phyloP scores from a whole-genome alignment of 2,329 filamentous ascomycete genomes.

The Hansfordia pulvinata region DNA sequence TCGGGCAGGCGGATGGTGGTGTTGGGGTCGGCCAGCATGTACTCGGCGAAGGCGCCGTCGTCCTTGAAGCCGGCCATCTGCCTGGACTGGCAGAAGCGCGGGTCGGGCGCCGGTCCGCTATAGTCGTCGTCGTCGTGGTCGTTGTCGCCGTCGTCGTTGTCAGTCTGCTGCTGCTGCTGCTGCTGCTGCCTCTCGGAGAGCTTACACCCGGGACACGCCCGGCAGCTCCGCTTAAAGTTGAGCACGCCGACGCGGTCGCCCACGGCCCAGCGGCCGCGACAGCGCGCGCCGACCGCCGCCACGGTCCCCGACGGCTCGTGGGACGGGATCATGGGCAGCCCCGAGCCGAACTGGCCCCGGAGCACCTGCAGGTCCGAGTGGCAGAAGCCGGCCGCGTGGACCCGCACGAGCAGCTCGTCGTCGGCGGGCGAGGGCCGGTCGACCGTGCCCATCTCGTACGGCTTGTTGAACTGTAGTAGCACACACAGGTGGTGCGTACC shows the following conservation, averaged over 20 bases:
- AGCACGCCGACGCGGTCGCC: slow-evolving; percentile 21
- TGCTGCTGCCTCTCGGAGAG: slow-evolving; percentile 6
- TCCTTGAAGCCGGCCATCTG: slow-evolving; percentile 19
- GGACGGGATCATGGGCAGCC: slow-evolving; percentile 16
- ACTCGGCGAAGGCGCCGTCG: slow-evolving; percentile 21
- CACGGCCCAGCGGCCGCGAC: slow-evolving; percentile 10
- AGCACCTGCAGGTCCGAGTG: slow-evolving; percentile 22
- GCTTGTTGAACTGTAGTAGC: slow-evolving; percentile 16
- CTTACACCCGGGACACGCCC: slow-evolving; percentile 13
- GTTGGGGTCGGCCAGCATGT: slow-evolving; percentile 15
- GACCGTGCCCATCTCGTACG: slow-evolving; percentile 11
- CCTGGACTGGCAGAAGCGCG: slow-evolving; percentile 17
- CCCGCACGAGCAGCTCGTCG: slow-evolving; percentile 16
- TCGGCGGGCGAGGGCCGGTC: slow-evolving; percentile 11
- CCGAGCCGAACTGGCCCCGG: slow-evolving; percentile 16
- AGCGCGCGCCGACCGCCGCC: slow-evolving; percentile 12
- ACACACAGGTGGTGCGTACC: too few species aligned
- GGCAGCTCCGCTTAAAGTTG: slow-evolving; percentile 20
- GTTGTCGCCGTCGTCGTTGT: too few species aligned
- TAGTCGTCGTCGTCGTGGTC: too few species aligned
- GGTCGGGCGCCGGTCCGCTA: slow-evolving; percentile 14
- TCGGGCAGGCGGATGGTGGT: slow-evolving; percentile 15
- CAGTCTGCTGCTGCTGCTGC: slow-evolving; percentile 3
- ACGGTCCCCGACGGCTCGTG: slow-evolving; percentile 22
- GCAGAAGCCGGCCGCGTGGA: slow-evolving; percentile 21